Base-by-base conservation (phyloP, 805 yeast genomes). In the Yarrowia alimentaria region DNA sequence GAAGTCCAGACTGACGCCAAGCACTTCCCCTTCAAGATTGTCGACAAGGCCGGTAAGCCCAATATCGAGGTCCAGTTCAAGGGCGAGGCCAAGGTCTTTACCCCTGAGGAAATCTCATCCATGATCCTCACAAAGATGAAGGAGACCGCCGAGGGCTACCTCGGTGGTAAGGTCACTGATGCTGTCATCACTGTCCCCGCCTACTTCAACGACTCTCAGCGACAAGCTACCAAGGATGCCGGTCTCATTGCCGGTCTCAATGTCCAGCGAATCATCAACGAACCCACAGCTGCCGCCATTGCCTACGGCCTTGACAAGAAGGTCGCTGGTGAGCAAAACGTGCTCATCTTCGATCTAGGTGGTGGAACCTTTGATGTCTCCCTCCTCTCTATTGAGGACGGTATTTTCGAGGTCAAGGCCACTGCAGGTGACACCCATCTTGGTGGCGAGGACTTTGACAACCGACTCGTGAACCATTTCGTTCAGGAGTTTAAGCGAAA, bases 311-410 rank as follows among this genome's bases (percentile, higher is more conserved):
- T 90, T 64, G 72, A 69, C 62, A 68, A 67, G 65, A 65, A 65
- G 66, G 77, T 83, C 56, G 78, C 79, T 59, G 79, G 78, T 59
- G 96, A 88, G 75, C 83, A 84, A 72, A 86, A 87, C 72, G 90
- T 88, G 57, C 76, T 88, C 66, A 42, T 42, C 21, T 42, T 42
- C 81, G 96, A 89, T 74, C 81, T 89, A 69, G 97, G 97, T 81
- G 97, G 97, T 77, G 96, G 96, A 81, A 88, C 96, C 69, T 88
- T 88, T 77, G 96, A 88, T 85, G 96, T 88, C 54, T 89, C 96
- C 47, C 78, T 89, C 59, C 78, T 88, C 67, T 81, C 89, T 68
- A 85, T 88, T 66, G 94, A 87, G 66, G 96, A 88, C 67, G 96
- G 96, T 74, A 87, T 88, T 64, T 88, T 88, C 78, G 90, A 89